phyloP scores from a whole-genome alignment of 768 basidiomycete species.

The Crassisporium funariophilum region DNA sequence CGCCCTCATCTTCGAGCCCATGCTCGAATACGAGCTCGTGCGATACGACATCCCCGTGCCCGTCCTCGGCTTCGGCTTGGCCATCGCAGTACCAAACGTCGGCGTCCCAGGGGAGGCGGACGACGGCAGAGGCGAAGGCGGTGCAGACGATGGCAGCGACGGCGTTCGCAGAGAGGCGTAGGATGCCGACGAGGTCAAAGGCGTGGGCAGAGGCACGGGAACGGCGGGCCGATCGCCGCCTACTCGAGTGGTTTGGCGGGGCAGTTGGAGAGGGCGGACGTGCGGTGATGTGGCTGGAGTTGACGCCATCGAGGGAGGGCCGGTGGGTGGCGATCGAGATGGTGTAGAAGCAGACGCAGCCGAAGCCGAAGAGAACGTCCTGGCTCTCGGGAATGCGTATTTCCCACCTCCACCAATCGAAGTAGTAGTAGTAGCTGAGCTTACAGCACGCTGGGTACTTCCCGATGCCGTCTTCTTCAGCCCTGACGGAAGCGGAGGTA shows the following conservation, averaged over 20 bases:
- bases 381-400: constrained; percentile 24
- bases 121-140: constrained; percentile 5
- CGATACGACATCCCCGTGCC: constrained; percentile 74
- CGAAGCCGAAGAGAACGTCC: constrained; percentile 25
- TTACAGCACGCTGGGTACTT: neutral
- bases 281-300: constrained; percentile 19
- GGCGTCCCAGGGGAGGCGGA: constrained; percentile 8
- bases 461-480: constrained; percentile 18
- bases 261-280: constrained; percentile 34
- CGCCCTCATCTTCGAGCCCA: constrained; percentile 16
- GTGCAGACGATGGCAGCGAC: constrained; percentile 18
- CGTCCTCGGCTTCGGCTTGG: constrained; percentile 54
- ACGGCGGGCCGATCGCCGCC: constrained; percentile 35
- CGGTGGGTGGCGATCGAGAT: constrained; percentile 4
- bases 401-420: too few species aligned
- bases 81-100: constrained; percentile 7
- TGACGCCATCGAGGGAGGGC: constrained; percentile 1
- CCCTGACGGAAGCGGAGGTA: constrained; percentile 34
- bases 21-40: constrained; percentile 30
- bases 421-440: constrained; percentile 2
- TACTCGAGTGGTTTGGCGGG: constrained; percentile 21
- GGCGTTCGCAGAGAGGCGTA: constrained; percentile 21
- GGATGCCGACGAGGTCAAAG: constrained; percentile 9
- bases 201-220: constrained; percentile 32
- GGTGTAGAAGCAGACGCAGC: constrained; percentile 12